Conservation (phyloP, 2,329 filamentous ascomycete species). For the Paramyrothecium sp. region DNA sequence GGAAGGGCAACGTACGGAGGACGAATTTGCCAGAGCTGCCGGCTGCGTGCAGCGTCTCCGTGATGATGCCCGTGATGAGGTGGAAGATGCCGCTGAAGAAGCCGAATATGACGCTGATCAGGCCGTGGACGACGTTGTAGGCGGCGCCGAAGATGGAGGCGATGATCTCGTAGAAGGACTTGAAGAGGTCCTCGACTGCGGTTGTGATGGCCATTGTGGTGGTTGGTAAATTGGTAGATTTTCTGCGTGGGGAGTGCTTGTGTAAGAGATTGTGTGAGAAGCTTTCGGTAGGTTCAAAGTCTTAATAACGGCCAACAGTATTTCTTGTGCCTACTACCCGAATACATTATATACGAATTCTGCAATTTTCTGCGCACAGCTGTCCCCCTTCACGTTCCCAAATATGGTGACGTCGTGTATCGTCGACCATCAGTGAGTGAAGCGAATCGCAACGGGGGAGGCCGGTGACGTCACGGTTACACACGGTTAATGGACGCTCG, state of each 20-base stretch:
- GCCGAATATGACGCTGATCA: slow-evolving; percentile 29
- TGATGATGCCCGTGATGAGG: slow-evolving; percentile 30
- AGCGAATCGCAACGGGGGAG: background rate
- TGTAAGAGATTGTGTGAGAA: background rate
- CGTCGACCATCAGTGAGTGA: background rate
- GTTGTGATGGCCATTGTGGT: slow-evolving; percentile 30
- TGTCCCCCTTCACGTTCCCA: background rate
- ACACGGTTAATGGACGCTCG: background rate
- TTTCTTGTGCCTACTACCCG: background rate
- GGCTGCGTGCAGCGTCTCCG: slow-evolving; percentile 33
- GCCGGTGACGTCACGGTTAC: background rate
- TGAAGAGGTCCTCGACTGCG: slow-evolving; percentile 35
- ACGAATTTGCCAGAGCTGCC: slow-evolving; percentile 39
- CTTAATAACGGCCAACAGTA: too few relatives aligned
- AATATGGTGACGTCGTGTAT: background rate
- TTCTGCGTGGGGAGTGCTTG: background rate
- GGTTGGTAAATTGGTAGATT: background rate
- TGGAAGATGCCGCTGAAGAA: slow-evolving; percentile 35
- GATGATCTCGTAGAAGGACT: slow-evolving; percentile 40
- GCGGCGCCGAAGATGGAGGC: slow-evolving; percentile 33
- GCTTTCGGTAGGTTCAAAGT: background rate
- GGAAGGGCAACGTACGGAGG: slow-evolving; percentile 24
- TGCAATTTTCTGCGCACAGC: too few relatives aligned
- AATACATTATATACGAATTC: background rate
- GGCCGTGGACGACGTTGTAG: slow-evolving; percentile 29